Evolutionary conservation across 345 rosid genomes (phyloP), one percentile per base, ranked within the genome.

Genomic region (Angophora floribunda): DNA sequence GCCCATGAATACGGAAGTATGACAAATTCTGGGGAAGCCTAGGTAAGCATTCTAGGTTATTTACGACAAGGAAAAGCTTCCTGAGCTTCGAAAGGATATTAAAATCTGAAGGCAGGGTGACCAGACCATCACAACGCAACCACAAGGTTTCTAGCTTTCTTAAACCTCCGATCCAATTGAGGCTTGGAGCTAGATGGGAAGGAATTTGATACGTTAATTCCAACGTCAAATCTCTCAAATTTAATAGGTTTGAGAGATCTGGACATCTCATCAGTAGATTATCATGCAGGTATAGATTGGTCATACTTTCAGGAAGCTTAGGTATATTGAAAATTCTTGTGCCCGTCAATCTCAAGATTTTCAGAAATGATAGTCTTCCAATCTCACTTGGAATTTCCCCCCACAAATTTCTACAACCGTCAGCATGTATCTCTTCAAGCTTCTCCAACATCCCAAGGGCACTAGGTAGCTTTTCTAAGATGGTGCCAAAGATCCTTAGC

Each of bases 41-140:
- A 55, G 61, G 61, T 55, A 55, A 26, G 26, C 12, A 3, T 57
- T 24, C 0, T 57, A 57, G 63, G 30, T 24, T 24, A 59, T 21
- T 0, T 55, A 0, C 59, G 0, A 21, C 0, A 5, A 55, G 61
- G 7, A 0, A 0, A 55, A 55, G 61, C 61, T 55, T 3, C 11
- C 0, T 8, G 5, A 55, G 26, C 61, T 21, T 21, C 26, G 0
- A 3, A 55, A 21, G 61, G 26, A 8, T 24, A 55, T 55, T 21
- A 55, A 55, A 21, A 21, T 55, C 5, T 21, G 0, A 55, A 55
- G 61, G 11, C 22, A 55, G 26, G 61, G 26, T 21, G 61, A 55
- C 61, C 26, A 21, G 1, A 55, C 1, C 1, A 55, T 55, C 1
- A 55, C 59, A 21, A 55, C 0, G 0, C 26, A 55, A 55, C 11